phyloP scores from a whole-genome alignment of 2,329 filamentous ascomycete species.

The Penicillium oxalicum region DNA sequence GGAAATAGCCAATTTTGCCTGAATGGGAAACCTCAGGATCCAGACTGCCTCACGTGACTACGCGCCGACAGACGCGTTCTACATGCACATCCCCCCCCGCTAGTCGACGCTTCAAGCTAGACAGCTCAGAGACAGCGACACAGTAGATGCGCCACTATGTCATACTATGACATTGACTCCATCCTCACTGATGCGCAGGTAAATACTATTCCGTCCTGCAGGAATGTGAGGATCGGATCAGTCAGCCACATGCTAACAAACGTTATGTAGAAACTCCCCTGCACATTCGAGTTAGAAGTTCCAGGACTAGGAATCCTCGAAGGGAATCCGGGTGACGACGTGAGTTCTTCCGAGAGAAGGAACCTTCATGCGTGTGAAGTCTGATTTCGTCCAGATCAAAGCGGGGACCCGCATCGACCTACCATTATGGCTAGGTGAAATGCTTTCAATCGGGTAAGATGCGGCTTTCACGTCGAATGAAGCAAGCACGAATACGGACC shows the following conservation, averaged over 20 bases:
- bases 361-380: not conserved
- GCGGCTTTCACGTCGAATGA: not conserved
- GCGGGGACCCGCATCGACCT: constrained; percentile 72
- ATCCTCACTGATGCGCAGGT: constrained; percentile 44
- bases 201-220: constrained; percentile 1
- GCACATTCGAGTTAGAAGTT: constrained; percentile 86
- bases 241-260: constrained; percentile 9
- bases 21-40: too few species aligned
- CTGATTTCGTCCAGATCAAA: constrained; percentile 55
- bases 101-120: not conserved
- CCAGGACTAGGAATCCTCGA: constrained; percentile 84
- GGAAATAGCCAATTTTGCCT: too few species aligned
- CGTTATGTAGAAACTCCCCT: constrained; percentile 72
- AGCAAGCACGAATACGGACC: not conserved
- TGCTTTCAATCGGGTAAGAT: constrained; percentile 57
- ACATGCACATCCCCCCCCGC: not conserved
- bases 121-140: not conserved
- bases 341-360: constrained; percentile 17
- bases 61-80: constrained; percentile 12
- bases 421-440: constrained; percentile 90
- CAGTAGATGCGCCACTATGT: constrained; percentile 27
- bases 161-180: constrained; percentile 45
- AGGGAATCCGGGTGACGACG: constrained; percentile 64
- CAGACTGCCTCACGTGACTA: constrained; percentile 2
- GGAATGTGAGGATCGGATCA: not conserved